These are phyloP conservation scores for Cardamine occulta DNA, from an alignment of 345 rosid genomes.

Conservation along the genomic window DNA sequence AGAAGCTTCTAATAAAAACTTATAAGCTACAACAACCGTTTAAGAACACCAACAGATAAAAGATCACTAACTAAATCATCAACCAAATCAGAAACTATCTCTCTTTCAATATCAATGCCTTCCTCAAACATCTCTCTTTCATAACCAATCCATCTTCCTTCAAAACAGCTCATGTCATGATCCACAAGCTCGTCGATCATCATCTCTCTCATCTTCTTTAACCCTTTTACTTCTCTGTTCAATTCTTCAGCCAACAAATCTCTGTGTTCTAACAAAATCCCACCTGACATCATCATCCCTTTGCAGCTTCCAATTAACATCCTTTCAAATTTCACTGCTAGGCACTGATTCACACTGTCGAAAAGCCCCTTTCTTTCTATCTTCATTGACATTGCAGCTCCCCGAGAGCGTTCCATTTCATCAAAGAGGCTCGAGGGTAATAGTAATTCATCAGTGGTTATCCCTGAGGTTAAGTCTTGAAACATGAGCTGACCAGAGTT, in stretches of 20 bases:
- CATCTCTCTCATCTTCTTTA: conserved; percentile 73
- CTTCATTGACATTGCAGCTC: conserved; percentile 44
- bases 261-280: conserved; percentile 50
- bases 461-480: conserved; percentile 65
- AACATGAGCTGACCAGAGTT: conserved; percentile 64
- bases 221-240: conserved; percentile 66
- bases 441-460: conserved; percentile 41
- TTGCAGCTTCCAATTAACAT: conserved; percentile 58
- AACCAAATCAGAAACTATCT: conserved; percentile 60
- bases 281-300: conserved; percentile 51
- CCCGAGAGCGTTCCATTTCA: conserved; percentile 59
- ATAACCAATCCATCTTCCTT: conserved; percentile 84
- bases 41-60: conserved; percentile 28
- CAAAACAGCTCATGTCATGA: conserved; percentile 80
- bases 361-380: conserved; percentile 64
- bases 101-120: conserved; percentile 63
- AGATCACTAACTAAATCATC: conserved; percentile 67
- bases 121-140: conserved; percentile 67
- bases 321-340: conserved; percentile 61
- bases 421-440: conserved; percentile 69
- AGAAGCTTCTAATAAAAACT: conserved; percentile 3
- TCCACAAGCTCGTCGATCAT: conserved; percentile 94
- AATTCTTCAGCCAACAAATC: conserved; percentile 69
- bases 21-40: conserved; percentile 22
- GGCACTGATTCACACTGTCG: conserved; percentile 73